phyloP scores from a whole-genome alignment of 805 yeast genomes.

The Schwanniomyces yamadae region DNA sequence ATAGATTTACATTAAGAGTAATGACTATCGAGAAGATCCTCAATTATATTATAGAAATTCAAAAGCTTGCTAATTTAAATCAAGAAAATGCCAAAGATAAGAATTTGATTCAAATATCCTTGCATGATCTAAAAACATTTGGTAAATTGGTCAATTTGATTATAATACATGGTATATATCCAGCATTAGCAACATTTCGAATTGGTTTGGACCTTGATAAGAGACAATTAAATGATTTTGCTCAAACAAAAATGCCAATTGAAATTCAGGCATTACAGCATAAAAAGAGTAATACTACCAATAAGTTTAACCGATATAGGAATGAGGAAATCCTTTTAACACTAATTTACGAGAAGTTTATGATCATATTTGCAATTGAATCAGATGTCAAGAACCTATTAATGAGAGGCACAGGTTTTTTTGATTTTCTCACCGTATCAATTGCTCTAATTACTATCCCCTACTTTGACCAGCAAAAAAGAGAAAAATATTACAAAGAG shows the following conservation, averaged over 20 bases:
- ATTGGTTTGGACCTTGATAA: constrained; percentile 66
- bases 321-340: constrained; percentile 20
- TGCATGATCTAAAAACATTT: constrained; percentile 80
- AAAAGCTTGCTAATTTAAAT: constrained; percentile 31
- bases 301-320: constrained; percentile 14
- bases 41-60: constrained; percentile 37
- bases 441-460: constrained; percentile 43
- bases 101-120: constrained; percentile 60
- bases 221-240: constrained; percentile 53
- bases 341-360: constrained; percentile 31
- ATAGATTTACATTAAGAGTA: constrained; percentile 10
- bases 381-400: constrained; percentile 55
- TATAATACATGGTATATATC: constrained; percentile 69
- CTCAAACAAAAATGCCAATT: constrained; percentile 25
- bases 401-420: constrained; percentile 63
- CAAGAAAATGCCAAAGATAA: constrained; percentile 19
- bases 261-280: constrained; percentile 16
- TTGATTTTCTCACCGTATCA: constrained; percentile 55
- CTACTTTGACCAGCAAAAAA: constrained; percentile 16
- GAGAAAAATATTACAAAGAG: constrained; percentile 8
- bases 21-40: constrained; percentile 32
- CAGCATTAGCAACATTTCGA: constrained; percentile 51
- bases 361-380: constrained; percentile 31
- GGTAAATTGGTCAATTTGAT: constrained; percentile 63
- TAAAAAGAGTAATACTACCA: constrained; percentile 10